Base-by-base conservation (phyloP, 805 yeast genomes). In the Metschnikowia cubensis region DNA sequence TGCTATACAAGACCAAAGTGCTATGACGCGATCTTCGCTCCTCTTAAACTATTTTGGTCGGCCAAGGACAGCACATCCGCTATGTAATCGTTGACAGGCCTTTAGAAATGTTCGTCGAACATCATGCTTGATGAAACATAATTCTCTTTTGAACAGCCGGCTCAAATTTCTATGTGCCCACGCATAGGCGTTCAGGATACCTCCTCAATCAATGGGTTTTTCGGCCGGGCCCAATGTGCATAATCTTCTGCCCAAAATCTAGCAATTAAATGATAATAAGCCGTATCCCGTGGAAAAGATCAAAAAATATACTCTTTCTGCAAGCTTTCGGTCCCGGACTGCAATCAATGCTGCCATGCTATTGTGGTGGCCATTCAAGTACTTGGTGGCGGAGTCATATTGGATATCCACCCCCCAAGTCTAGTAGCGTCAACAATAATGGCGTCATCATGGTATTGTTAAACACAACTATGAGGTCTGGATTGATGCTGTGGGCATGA, bases 391-490 rank as follows among this genome's bases (percentile, higher is more conserved):
- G 11, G 92, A 84, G 66, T 91, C 98, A 66, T 91, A 92, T 50
- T 88, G 96, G 50, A 91, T 87, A 64, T 91, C 97, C 35, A 84
- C 92, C 7, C 94, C n/a, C 95, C 57, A 87, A 79, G 58, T 87
- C 89, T 56, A 91, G 75, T 3, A 97, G 97, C 21, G 85, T 77
- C 83, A 88, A 83, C 61, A 85, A 76, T 53, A 91, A 68, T 11
- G 97, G 97, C 29, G 96, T 84, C 95, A 91, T 86, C 98, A 91
- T 91, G 51, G 97, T 92, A 75, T 92, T 91, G 70, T 91, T 97
- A 54, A 91, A 91, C 13, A 89, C 96, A 37, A 89, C 83, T 45
- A 85, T 65, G 48, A 86, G 76, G 35, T 83, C 77, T 15, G 95
- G 89, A 62, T 77, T 85, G 38, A 77, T 74, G 39, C 69, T 65